Percentiles rank a stretch among this genome's conserved stretches.
These are phyloP conservation scores for Syncephalastrum sp. DNA, from an alignment of 371 early-diverging fungal genomes.

Conservation along the genomic window DNA sequence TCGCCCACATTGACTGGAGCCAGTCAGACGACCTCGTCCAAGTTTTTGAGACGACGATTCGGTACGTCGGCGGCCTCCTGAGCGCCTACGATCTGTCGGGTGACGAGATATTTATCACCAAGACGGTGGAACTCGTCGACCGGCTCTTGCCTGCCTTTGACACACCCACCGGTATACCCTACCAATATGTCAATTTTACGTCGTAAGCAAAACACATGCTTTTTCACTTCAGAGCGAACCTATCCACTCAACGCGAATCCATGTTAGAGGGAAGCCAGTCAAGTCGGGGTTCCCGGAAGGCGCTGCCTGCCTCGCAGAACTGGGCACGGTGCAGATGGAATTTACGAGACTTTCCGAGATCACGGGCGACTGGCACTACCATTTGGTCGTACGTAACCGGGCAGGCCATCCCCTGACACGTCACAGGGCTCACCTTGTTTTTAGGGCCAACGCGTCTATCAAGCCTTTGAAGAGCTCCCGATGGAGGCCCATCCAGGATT, in stretches of 20 bases:
- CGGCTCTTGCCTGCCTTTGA: constrained; percentile 57
- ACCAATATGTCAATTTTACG: constrained; percentile 40
- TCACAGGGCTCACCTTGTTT: neutral
- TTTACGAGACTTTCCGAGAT: constrained; percentile 77
- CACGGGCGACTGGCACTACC: constrained; percentile 66
- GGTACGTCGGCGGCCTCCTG: constrained; percentile 85
- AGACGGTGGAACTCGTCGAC: constrained; percentile 57
- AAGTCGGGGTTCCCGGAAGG: constrained; percentile 25
- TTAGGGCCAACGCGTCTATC: constrained; percentile 49
- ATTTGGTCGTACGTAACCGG: constrained; percentile 40
- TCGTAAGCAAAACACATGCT: constrained; percentile 19
- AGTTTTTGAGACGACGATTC: constrained; percentile 85
- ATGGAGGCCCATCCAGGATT: constrained; percentile 37
- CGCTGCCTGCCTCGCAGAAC: constrained; percentile 68
- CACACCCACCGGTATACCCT: constrained; percentile 64
- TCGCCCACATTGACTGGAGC: constrained; percentile 48
- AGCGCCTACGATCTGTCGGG: constrained; percentile 72
- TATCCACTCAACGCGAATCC: neutral
- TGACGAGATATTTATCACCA: constrained; percentile 39
- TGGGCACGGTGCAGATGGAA: constrained; percentile 88
- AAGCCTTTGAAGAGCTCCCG: constrained; percentile 25
- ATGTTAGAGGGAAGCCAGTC: constrained; percentile 27
- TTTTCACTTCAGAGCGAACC: neutral
- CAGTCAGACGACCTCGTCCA: constrained; percentile 29
- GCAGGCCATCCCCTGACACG: neutral